Conservation (phyloP, 179 eudicot genomes). For the Spinacia oleracea region DNA sequence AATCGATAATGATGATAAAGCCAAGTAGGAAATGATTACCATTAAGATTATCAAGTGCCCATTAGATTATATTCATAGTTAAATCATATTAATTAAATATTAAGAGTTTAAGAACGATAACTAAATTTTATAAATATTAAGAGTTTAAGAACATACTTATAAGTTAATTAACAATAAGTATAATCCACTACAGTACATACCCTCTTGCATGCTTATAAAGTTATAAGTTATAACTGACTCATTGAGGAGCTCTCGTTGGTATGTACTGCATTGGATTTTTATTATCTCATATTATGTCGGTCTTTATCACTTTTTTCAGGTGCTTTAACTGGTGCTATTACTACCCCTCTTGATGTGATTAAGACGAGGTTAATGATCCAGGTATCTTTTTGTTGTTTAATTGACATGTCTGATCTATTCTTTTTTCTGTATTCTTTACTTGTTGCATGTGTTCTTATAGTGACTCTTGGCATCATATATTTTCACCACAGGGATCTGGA, state of each 20-base stretch:
- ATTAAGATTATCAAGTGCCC: no score
- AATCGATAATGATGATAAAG: no score
- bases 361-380: slow-evolving; percentile 90
- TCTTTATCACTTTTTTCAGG: slow-evolving; percentile 43
- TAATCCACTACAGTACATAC: no score
- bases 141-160: no score
- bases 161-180: no score
- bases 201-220: not conserved
- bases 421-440: not conserved
- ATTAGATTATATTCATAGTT: no score
- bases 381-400: slow-evolving; percentile 39
- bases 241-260: not conserved
- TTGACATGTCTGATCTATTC: not conserved
- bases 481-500: slow-evolving; percentile 61
- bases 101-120: no score
- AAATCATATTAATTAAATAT: no score
- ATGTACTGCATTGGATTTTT: not conserved
- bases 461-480: slow-evolving; percentile 13
- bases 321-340: slow-evolving; percentile 84
- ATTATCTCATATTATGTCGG: not conserved
- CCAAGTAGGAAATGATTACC: no score
- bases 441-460: not conserved
- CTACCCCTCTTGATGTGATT: slow-evolving; percentile 90
- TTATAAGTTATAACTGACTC: not conserved
- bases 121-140: no score